phyloP scores from a whole-genome alignment of 176 grass and related monocot species.

The Oryza officinalis region DNA sequence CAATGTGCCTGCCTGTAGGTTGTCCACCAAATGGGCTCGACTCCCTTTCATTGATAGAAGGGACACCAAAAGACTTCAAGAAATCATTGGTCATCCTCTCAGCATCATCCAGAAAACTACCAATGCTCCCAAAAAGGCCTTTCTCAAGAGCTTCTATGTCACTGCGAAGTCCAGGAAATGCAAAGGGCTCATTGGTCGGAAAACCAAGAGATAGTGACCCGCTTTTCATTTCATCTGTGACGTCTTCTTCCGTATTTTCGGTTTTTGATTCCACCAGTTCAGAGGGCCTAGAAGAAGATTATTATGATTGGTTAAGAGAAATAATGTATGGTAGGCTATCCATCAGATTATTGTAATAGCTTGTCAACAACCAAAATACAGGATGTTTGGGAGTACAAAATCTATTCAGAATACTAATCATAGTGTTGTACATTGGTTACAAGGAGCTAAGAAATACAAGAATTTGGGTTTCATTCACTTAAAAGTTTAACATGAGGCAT shows the following conservation, averaged over 20 bases:
- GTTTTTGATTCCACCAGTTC: constrained; percentile 80
- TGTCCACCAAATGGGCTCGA: constrained; percentile 21
- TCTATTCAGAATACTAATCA: neutral
- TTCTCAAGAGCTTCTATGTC: constrained; percentile 76
- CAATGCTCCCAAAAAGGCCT: constrained; percentile 48
- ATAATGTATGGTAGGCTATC: neutral
- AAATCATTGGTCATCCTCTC: constrained; percentile 60
- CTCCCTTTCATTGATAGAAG: constrained; percentile 17
- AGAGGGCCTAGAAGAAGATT: constrained; percentile 50
- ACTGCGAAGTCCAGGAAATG: constrained; percentile 61
- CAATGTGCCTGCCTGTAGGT: constrained; percentile 37
- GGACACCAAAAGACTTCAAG: constrained; percentile 52
- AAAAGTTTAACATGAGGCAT: neutral
- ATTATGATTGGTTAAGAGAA: neutral
- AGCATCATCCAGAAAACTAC: constrained; percentile 58
- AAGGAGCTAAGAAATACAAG: neutral
- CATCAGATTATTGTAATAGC: neutral
- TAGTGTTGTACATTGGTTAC: neutral
- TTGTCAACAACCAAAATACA: neutral
- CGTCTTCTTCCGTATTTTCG: constrained; percentile 83
- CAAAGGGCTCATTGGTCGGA: constrained; percentile 49
- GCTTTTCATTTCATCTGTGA: constrained; percentile 56
- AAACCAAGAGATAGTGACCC: constrained; percentile 39
- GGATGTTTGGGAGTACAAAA: neutral
- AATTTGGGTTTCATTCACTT: neutral